Base-by-base conservation (phyloP, 2,329 filamentous ascomycete species). In the Graphiopsis chlorocephala region DNA sequence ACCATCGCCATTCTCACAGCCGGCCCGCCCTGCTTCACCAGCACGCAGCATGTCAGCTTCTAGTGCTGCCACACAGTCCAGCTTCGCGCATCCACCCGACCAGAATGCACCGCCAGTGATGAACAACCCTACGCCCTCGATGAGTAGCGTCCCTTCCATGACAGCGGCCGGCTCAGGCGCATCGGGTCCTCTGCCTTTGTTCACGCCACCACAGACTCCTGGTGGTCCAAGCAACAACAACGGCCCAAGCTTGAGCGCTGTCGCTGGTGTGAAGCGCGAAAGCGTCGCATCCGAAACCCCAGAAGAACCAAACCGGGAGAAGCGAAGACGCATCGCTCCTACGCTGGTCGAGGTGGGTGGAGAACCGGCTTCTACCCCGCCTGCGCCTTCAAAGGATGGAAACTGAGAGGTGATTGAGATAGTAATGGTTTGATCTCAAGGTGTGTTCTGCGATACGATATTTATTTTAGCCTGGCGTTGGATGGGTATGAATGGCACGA, bases 191-290 rank as follows among this genome's bases (percentile, higher is more conserved):
- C 80, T 96, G 50, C 91, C 93, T 0, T 86, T 96, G 72, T 92
- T 91, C 42, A 97, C 94, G 8, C 94, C 95, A 2, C 95, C 94
- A 0, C 90, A 96, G 76, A 98, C 94, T 3, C 94, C 94, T 6
- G 80, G 85, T 65, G 60, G 48, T 1, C 29, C 60, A n/a, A 45
- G 47, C 20, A 29, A 14, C 26, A 55, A 55, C 26, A 55, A 55
- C 11, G 48, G 31, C 25, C 14, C 28, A 20, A 50, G 23, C 12
- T 68, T 61, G 23, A 61, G 59, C 20, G 60, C 63, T 12, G 20
- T 65, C 64, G 61, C 68, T 29, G 72, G 71, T 29, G 64, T 68
- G 12, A 71, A 81, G 70, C 71, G 78, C 20, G 69, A 69, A 55
- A 70, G 69, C 58, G 61, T 59, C 29, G 65, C 65, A 17, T 65